Base-by-base conservation (phyloP, 768 basidiomycete genomes). In the Mrakia blollopis region DNA sequence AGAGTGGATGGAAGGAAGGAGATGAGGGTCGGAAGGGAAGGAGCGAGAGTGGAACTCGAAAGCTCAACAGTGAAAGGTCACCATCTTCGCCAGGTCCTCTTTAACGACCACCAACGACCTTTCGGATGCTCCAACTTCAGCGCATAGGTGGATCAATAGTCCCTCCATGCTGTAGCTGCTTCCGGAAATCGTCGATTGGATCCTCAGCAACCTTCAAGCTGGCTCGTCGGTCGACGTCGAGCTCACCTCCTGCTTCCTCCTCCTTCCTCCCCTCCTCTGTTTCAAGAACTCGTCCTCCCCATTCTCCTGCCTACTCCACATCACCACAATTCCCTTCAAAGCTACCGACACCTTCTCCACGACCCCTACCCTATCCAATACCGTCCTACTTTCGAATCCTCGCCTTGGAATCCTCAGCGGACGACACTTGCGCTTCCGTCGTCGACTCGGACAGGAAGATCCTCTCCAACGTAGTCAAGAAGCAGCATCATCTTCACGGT, bases 371-470 rank as follows among this genome's bases (percentile, higher is more conserved):
- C 2, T 68, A 68, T 37, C 13, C 35, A 8, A 68, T 68, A 23
- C 71, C 50, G 14, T 11, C 67, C 32, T 65, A 78, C 25, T 80
- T 80, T 28, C 76, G 74, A 9, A 82, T 85, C n/a, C 81, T 85
- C 23, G 84, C 81, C 23, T 76, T 96, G 52, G 94, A 97, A 83
- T 90, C 91, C 1, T 94, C 93, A 18, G 93, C 94, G 21, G 96
- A 99, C 83, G 97, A 98, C 81, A 92, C 94, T 1, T 96, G 94
- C 80, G 93, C 90, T 23, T 91, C 95, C 0, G 86, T 98, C 70
- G 91, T 99, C 50, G 87, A 88, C 28, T 91, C 90, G 0, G 70
- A 80, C 57, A 67, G 77, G 10, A 50, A 32, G 35, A 83, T 98
- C 57, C 88, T 92, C 73, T 90, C 93, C 3, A 96, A 94, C 82